phyloP scores from a whole-genome alignment of 768 basidiomycete genomes.

The Psilocybe tampanensis region DNA sequence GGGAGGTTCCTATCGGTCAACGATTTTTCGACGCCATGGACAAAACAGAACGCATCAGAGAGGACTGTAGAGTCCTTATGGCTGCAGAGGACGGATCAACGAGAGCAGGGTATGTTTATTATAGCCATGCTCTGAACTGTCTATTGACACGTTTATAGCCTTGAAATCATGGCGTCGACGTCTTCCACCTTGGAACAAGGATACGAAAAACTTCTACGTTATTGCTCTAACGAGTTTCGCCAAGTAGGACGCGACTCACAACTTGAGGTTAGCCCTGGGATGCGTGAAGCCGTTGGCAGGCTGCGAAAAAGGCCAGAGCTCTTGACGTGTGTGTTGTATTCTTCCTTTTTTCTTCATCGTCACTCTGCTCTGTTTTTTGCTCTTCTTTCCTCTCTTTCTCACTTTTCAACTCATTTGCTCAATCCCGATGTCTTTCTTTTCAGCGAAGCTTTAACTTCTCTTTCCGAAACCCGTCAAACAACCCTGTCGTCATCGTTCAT shows the following conservation, averaged over 20 bases:
- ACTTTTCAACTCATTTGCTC: not conserved
- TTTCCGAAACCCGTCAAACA: constrained; percentile 82
- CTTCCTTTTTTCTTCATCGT: not conserved
- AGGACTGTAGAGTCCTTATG: constrained; percentile 86
- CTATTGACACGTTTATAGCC: constrained; percentile 39
- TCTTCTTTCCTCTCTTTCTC: too few relatives aligned
- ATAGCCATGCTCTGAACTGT: not conserved
- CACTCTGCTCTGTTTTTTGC: too few relatives aligned
- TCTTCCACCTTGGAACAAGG: constrained; percentile 84
- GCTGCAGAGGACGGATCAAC: constrained; percentile 82
- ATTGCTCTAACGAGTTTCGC: constrained; percentile 84
- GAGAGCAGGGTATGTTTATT: constrained; percentile 61
- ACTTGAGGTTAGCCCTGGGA: constrained; percentile 63
- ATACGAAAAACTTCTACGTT: constrained; percentile 87
- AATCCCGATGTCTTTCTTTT: not conserved
- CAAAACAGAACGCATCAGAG: constrained; percentile 79
- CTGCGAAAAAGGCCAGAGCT: constrained; percentile 80
- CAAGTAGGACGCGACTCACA: constrained; percentile 74
- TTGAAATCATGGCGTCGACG: constrained; percentile 88
- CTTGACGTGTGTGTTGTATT: constrained; percentile 54
- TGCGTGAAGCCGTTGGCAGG: constrained; percentile 74
- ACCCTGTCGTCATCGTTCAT: constrained; percentile 84
- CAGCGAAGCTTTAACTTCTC: constrained; percentile 70
- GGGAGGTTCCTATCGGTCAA: constrained; percentile 74
- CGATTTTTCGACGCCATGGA: constrained; percentile 87